Evolutionary conservation across 306 rosid species (phyloP).

Genomic region (Fagus crenata): DNA sequence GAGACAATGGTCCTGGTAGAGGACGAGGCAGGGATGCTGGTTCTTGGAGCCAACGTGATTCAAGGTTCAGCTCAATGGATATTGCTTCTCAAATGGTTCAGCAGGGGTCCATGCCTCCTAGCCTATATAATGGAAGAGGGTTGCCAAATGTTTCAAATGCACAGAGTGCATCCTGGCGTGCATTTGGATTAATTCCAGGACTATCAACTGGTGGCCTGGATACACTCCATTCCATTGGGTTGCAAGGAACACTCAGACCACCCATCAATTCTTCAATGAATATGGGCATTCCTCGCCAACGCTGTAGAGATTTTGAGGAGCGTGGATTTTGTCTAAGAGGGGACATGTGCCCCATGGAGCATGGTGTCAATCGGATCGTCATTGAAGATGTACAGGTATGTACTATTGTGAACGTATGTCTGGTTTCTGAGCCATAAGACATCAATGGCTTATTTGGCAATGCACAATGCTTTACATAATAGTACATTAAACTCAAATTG

Average conservation of each 20-base stretch:
- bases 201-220: constrained; percentile 85
- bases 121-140: constrained; percentile 73
- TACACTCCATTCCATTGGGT: constrained; percentile 77
- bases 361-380: constrained; percentile 94
- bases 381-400: constrained; percentile 97
- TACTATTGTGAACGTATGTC: constrained; percentile 15
- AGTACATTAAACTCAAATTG: not conserved
- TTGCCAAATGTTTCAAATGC: constrained; percentile 80
- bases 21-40: constrained; percentile 94
- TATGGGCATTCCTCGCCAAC: constrained; percentile 73
- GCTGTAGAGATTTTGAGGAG: constrained; percentile 99
- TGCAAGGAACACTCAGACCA: constrained; percentile 82
- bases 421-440: constrained; percentile 7
- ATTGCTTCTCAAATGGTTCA: constrained; percentile 83
- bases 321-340: constrained; percentile 99
- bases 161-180: constrained; percentile 80
- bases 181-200: constrained; percentile 80
- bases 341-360: constrained; percentile 99
- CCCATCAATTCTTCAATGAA: constrained; percentile 78
- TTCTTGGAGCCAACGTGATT: constrained; percentile 77
- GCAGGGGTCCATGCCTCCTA: constrained; percentile 73
- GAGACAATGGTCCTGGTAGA: constrained; percentile 65
- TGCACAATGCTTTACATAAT: constrained; percentile 15
- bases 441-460: constrained; percentile 11
- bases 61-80: constrained; percentile 76